phyloP scores from a whole-genome alignment of 2,329 filamentous ascomycete species.

The Colletotrichum sublineola region DNA sequence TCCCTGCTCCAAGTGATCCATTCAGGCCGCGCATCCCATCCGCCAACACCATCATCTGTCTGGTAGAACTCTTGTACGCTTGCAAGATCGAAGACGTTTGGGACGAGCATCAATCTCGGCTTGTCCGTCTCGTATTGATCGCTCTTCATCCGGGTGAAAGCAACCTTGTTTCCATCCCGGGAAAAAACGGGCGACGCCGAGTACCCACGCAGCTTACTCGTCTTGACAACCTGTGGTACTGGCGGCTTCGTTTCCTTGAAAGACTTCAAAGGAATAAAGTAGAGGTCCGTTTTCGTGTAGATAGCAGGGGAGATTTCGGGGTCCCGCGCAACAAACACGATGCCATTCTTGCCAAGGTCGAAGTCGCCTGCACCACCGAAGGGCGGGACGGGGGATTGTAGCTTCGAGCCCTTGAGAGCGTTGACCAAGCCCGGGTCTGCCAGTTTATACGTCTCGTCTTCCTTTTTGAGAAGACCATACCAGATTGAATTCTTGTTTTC shows the following conservation, averaged over 20 bases:
- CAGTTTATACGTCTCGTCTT: slow-evolving; percentile 57
- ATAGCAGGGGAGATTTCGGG: slow-evolving; percentile 78
- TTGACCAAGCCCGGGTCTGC: slow-evolving; percentile 68
- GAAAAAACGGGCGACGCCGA: slow-evolving; percentile 79
- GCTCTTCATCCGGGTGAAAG: slow-evolving; percentile 83
- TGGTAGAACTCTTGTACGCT: slow-evolving; percentile 74
- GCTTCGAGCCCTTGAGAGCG: slow-evolving; percentile 69
- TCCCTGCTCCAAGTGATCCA: slow-evolving; percentile 69
- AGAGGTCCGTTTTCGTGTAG: slow-evolving; percentile 86
- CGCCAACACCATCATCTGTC: slow-evolving; percentile 72
- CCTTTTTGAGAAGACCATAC: slow-evolving; percentile 72
- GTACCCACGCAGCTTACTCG: slow-evolving; percentile 73
- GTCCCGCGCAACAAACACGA: slow-evolving; percentile 83
- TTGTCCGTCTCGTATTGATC: slow-evolving; percentile 87
- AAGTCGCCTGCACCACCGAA: slow-evolving; percentile 88
- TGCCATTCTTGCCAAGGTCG: slow-evolving; percentile 75
- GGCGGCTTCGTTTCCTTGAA: slow-evolving; percentile 68
- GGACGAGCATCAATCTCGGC: slow-evolving; percentile 74
- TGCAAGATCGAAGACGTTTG: slow-evolving; percentile 69
- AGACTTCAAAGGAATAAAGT: slow-evolving; percentile 74
- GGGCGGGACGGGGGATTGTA: slow-evolving; percentile 78
- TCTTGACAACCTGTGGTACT: slow-evolving; percentile 66
- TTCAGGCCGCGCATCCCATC: slow-evolving; percentile 72
- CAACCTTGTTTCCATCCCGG: slow-evolving; percentile 76
- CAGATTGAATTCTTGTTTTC: slow-evolving; percentile 80